Conservation (phyloP, 495 filamentous ascomycete species). For the Pyronema omphalodes region DNA sequence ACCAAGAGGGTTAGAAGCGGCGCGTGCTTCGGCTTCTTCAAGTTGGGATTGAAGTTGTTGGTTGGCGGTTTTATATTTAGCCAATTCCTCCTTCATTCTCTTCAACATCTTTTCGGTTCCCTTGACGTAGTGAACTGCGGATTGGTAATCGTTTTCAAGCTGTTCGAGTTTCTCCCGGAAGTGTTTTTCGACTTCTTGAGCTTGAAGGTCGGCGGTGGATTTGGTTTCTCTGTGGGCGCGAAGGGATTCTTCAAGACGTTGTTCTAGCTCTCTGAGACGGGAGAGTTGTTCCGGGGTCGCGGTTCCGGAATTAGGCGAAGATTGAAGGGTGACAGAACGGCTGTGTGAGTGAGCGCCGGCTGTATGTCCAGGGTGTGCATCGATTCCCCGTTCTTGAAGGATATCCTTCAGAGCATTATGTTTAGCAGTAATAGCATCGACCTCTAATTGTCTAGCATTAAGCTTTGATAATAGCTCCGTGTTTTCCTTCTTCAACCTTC, state of each 20-base stretch:
- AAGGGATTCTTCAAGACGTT: conserved; percentile 60
- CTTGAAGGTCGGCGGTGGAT: conserved; percentile 50
- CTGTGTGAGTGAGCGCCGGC: neutral
- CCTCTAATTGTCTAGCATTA: conserved; percentile 67
- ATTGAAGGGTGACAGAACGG: conserved; percentile 30
- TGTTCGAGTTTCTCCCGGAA: conserved; percentile 85
- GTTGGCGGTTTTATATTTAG: conserved; percentile 74
- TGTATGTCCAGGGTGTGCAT: conserved; percentile 24
- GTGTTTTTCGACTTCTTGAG: conserved; percentile 63
- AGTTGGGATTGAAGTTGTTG: conserved; percentile 64
- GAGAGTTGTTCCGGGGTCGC: conserved; percentile 53
- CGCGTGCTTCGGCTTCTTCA: conserved; percentile 32
- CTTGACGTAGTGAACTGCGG: conserved; percentile 98
- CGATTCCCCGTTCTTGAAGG: conserved; percentile 60
- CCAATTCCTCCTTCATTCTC: conserved; percentile 91
- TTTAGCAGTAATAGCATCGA: conserved; percentile 77
- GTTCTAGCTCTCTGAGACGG: conserved; percentile 75
- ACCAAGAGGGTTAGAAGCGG: too few species aligned
- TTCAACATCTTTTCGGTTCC: conserved; percentile 98
- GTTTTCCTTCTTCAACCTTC: conserved; percentile 55
- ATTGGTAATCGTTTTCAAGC: conserved; percentile 91
- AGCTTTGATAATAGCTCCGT: conserved; percentile 60
- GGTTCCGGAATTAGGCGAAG: conserved; percentile 49
- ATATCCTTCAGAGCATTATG: conserved; percentile 83
- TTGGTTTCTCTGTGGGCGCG: conserved; percentile 73